Evolutionary conservation across 169 alveolate species (phyloP), one percentile per base, ranked within the genome.

Genomic region (Cryptosporidium felis): DNA sequence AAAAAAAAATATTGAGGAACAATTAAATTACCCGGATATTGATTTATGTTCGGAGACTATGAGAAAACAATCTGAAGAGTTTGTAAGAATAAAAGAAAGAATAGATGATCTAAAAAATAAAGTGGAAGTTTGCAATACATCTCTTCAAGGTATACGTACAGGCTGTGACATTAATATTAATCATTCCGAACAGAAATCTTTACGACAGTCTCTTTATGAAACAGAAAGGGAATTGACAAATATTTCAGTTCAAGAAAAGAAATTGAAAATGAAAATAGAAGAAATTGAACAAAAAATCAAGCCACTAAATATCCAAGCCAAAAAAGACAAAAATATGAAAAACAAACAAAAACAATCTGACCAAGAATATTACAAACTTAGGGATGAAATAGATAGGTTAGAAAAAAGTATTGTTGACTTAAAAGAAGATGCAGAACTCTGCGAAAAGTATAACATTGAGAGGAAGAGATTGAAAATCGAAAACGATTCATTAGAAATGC

Each of bases 201-300:
- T 74, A 0, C 38, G 89, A 45, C 88, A 80, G 45, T 80, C 82
- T 30, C 67, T 85, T n/a, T 60, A 47, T 38, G 79, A 65, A 18
- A 61, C 82, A 21, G 61, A 81, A 67, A 91, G 82, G 23, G 93
- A 88, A 74, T 44, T 91, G 23, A 65, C 59, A 26, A 90, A 74
- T 51, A 26, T 62, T 9, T 45, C 60, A 16, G 81, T 40, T 59
- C 89, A 82, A 9, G 85, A 49, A 40, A 59, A 60, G 66, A 66
- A 41, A 47, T 56, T 79, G 4, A 80, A 38, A 30, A 88, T 60
- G 40, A 46, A 34, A 88, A 90, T 89, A 45, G 66, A 40, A 21
- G 67, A 80, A 51, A 45, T 80, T 61, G 91, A 74, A 36, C 74
- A 74, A 47, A 58, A 81, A 40, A 42, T 66, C 21, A 53, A 36